Base-by-base conservation (phyloP, 345 rosid species). In the Linum trigynum region DNA sequence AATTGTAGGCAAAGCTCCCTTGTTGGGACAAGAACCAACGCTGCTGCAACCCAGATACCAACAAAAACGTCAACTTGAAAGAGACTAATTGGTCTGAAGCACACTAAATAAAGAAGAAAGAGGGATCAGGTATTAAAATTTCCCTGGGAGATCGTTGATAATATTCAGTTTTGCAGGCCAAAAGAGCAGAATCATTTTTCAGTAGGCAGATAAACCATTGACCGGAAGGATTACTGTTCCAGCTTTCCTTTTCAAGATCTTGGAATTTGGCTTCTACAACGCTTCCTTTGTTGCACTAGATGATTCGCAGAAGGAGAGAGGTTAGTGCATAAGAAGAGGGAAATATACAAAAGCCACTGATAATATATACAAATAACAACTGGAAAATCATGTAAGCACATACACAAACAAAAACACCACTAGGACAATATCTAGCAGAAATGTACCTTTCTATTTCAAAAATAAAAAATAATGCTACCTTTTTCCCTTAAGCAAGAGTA, bases 21-120 rank as follows among this genome's bases (percentile, higher is more conserved):
- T 61, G 99, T 85, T 77, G 88, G 81, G 58, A 95, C 90, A 74
- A 94, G 97, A 75, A 90, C 99, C 89, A 83, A 78, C 40, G 96
- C 99, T 50, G 96, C 90, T 40, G 97, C 87, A 71, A 94, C 58
- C 56, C 65, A 38, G 69, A 56, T 69, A 50, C 55, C n/a, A 51
- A 32, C 53, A 51, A 62, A 68, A 57, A 55, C 3, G 10, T 45
- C 63, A 61, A 64, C 60, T 42, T 65, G 58, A 39, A 23, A 78
- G 64, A 15, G 55, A 69, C 36, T 57, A 60, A 67, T 40, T 55
- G 66, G 79, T 97, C 82, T 82, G 32, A 23, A 23, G 32, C 32
- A 23, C 32, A 23, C 32, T 23, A 1, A 1, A 1, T 23, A 23
- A 23, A 23, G 32, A 23, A 23, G 32, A 23, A 1, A 94, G 96